Conservation (phyloP, 2,329 filamentous ascomycete species). For the Neonectria punicea region DNA sequence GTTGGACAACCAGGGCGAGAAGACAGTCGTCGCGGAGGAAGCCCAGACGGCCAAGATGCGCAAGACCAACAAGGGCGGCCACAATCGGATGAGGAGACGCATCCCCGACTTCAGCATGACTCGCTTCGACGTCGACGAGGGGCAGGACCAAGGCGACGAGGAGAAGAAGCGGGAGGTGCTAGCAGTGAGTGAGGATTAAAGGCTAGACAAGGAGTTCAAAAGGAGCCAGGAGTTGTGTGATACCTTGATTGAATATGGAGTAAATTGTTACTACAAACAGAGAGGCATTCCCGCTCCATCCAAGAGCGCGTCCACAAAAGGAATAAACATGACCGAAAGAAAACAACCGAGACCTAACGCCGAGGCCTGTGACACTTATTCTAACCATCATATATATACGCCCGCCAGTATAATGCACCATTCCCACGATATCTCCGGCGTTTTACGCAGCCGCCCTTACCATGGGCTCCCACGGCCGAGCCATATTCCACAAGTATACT, state of each 20-base stretch:
- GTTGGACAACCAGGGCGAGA: slow-evolving; percentile 75
- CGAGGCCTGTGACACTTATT: slow-evolving; percentile 12
- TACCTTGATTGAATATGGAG: slow-evolving; percentile 44
- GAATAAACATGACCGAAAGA: slow-evolving; percentile 19
- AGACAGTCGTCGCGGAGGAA: slow-evolving; percentile 58
- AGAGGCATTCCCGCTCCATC: slow-evolving; percentile 32
- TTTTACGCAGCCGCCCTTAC: slow-evolving; percentile 51
- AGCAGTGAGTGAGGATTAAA: slow-evolving; percentile 39
- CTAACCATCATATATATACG: neutral
- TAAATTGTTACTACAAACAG: slow-evolving; percentile 34
- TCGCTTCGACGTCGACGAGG: slow-evolving; percentile 60
- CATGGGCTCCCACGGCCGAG: slow-evolving; percentile 56
- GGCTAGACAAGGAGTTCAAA: slow-evolving; percentile 34
- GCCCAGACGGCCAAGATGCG: slow-evolving; percentile 54
- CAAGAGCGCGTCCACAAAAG: slow-evolving; percentile 22
- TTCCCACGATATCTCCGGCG: neutral
- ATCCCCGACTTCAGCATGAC: slow-evolving; percentile 68
- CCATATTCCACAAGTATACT: slow-evolving; percentile 55
- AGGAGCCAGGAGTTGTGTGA: slow-evolving; percentile 45
- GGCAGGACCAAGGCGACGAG: slow-evolving; percentile 43
- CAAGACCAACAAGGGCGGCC: slow-evolving; percentile 49
- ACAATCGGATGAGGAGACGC: slow-evolving; percentile 47
- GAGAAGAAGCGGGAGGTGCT: slow-evolving; percentile 37
- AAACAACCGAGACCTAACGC: slow-evolving; percentile 27
- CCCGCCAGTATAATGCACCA: neutral